These are phyloP conservation scores for Aspergillus viridinutans DNA, from an alignment of 2,329 filamentous ascomycete genomes.

Conservation along the genomic window DNA sequence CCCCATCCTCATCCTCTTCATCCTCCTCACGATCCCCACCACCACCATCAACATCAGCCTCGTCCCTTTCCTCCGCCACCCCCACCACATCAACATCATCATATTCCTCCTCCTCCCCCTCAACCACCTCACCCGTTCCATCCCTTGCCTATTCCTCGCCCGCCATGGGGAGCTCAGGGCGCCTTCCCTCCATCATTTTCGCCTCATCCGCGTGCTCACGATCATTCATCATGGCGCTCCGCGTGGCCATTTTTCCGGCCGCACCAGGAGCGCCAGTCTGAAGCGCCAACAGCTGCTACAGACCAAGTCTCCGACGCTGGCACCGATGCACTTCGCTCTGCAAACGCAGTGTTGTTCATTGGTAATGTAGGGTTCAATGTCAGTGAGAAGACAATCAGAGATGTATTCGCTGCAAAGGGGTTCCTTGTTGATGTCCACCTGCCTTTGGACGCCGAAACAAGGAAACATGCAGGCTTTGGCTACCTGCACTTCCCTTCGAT, in stretches of 20 bases:
- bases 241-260: not conserved
- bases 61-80: too few relatives aligned
- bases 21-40: not conserved
- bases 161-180: not conserved
- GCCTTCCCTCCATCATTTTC: not conserved
- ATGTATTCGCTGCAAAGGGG: constrained; percentile 36
- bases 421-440: constrained; percentile 35
- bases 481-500: constrained; percentile 35
- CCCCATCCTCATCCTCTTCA: not conserved
- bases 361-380: constrained; percentile 40
- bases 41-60: not conserved
- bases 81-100: not conserved
- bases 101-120: not conserved
- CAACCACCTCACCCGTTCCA: not conserved
- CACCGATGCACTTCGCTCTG: not conserved
- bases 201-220: not conserved
- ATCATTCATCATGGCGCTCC: not conserved
- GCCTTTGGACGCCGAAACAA: constrained; percentile 28
- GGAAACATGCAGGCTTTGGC: constrained; percentile 38
- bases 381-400: constrained; percentile 30
- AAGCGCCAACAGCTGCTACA: not conserved
- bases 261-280: not conserved
- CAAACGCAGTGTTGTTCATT: constrained; percentile 31
- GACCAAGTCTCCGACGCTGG: not conserved
- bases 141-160: not conserved